Base-by-base conservation (phyloP, 257 asterid genomes). In the Cruciata laevipes region DNA sequence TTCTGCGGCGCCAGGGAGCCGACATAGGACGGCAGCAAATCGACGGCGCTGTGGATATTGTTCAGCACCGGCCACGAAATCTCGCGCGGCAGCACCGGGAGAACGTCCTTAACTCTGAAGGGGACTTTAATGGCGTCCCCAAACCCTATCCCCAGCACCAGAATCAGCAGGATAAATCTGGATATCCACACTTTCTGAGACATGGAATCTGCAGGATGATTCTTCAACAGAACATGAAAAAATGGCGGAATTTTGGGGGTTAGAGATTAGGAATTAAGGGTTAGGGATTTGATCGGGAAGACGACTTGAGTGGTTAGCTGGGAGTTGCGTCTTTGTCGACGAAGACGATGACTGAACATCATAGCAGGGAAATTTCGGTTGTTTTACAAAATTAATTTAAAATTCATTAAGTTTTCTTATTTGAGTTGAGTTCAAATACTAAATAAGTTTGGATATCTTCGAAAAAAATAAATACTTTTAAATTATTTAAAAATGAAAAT, bases 11-110 rank as follows among this genome's bases (percentile, higher is more conserved):
- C 69, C 83, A 94, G 65, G 1, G 99, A 86, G n/a, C 97, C 99
- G 52, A 94, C 57, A 67, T 84, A 94, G 63, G 87, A 86, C 60
- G 97, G 99, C 81, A 94, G 69, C 83, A 94, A 83, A 79, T 94
- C 99, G 65, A 90, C 89, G 59, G 97, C 93, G 69, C 84, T 90
- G 79, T 94, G 96, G 59, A 94, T 23, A 59, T 75, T 88, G 71
- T 88, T 90, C 68, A 94, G 76, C 21, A 90, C 89, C 6, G 99
- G 97, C 99, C 97, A 94, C 35, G 99, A 88, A 18, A 93, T 78
- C 87, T 88, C 83, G 58, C 77, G 91, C 14, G 99, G 97, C 74
- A 94, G 75, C 77, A 87, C 89, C 57, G 97, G 97, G 16, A 94
- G 91, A 66, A 94, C 90, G 79, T 94, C 99, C 11, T 85, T 82